phyloP scores from a whole-genome alignment of 306 rosid genomes.

The Trifolium dubium region DNA sequence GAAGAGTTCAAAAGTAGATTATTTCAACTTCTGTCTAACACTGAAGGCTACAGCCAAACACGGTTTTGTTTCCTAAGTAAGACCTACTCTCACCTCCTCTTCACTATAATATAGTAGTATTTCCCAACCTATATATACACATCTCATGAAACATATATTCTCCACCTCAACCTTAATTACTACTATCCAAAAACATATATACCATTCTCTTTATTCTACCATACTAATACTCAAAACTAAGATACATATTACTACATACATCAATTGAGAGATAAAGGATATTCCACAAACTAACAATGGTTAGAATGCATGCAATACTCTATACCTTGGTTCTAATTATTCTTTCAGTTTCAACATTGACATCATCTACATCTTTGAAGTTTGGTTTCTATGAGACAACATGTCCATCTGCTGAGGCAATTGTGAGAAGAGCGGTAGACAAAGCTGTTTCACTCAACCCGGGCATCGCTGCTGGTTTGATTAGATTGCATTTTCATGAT shows the following conservation, averaged over 20 bases:
- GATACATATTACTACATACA: not conserved
- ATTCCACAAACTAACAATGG: slow-evolving; percentile 20
- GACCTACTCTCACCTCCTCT: slow-evolving; percentile 43
- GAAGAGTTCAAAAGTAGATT: slow-evolving; percentile 39
- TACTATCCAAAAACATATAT: not conserved
- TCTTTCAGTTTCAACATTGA: slow-evolving; percentile 35
- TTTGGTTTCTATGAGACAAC: slow-evolving; percentile 39
- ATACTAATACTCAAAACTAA: not conserved
- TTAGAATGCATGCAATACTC: slow-evolving; percentile 5
- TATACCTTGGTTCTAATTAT: slow-evolving; percentile 38
- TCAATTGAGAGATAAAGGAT: not conserved
- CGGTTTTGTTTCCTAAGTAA: slow-evolving; percentile 42
- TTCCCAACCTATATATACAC: slow-evolving; percentile 31
- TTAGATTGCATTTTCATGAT: slow-evolving; percentile 58
- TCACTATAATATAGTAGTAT: not conserved
- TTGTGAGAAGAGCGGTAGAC: slow-evolving; percentile 47
- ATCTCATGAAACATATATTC: not conserved
- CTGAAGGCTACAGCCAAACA: slow-evolving; percentile 28
- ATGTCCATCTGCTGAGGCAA: slow-evolving; percentile 52
- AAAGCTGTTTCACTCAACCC: slow-evolving; percentile 50
- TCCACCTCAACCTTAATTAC: slow-evolving; percentile 17
- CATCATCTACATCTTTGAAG: slow-evolving; percentile 43
- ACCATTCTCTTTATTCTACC: not conserved
- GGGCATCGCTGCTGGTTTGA: slow-evolving; percentile 50
- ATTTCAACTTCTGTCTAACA: slow-evolving; percentile 16